phyloP scores from a whole-genome alignment of 306 rosid genomes.

The Trifolium subterraneum region DNA sequence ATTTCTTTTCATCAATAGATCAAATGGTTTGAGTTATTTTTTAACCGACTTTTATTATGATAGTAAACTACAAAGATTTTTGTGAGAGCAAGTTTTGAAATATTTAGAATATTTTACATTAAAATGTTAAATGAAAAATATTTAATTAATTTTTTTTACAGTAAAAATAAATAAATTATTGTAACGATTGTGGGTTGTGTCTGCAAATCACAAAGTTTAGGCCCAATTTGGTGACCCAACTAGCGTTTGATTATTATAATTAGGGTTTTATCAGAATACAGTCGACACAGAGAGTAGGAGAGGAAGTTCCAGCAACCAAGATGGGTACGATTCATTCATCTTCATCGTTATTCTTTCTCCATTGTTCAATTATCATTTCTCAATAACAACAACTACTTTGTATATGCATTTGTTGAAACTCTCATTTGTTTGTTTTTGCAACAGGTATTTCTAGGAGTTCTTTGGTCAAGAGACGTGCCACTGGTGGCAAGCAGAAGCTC shows the following conservation, averaged over 20 bases:
- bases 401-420: background rate
- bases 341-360: background rate
- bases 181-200: background rate
- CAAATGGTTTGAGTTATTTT: too few relatives aligned
- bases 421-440: background rate
- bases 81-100: too few relatives aligned
- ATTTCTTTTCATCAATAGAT: too few relatives aligned
- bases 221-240: background rate
- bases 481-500: conserved; percentile 48
- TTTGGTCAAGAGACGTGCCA: conserved; percentile 49
- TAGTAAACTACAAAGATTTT: too few relatives aligned
- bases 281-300: background rate
- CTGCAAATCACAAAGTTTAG: background rate
- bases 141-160: too few relatives aligned
- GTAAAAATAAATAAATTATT: too few relatives aligned
- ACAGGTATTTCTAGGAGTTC: conserved; percentile 50
- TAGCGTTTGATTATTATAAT: background rate
- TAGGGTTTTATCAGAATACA: background rate
- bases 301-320: background rate
- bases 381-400: background rate
- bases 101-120: too few relatives aligned
- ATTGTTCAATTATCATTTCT: background rate
- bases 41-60: too few relatives aligned
- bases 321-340: conserved; percentile 29
- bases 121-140: too few relatives aligned